Evolutionary conservation across 1,284 basidiomycete species (phyloP).

Genomic region (Cutaneotrichosporon cavernicola): DNA sequence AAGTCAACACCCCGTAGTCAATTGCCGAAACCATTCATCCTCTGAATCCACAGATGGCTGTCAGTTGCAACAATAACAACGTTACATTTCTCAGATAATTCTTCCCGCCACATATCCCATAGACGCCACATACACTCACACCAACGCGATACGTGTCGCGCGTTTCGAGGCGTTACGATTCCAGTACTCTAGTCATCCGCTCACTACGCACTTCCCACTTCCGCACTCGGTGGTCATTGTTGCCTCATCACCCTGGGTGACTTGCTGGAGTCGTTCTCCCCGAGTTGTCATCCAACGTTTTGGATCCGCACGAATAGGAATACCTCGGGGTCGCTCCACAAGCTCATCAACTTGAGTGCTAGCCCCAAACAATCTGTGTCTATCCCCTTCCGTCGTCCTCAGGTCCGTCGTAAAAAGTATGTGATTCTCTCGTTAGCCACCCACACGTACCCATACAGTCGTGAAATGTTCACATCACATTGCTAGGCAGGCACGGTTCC

Average conservation of each 20-base stretch:
- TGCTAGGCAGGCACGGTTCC: neutral
- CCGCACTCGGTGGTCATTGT: neutral
- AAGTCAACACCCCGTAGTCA: neutral
- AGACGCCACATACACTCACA: neutral
- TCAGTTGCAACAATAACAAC: neutral
- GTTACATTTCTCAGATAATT: neutral
- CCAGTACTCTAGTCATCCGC: neutral
- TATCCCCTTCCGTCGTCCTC: neutral
- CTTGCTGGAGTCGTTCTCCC: neutral
- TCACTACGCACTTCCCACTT: neutral
- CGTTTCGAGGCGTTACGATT: neutral
- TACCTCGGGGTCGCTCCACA: neutral
- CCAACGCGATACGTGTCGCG: neutral
- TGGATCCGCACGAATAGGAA: neutral
- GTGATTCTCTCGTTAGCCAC: neutral
- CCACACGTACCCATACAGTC: neutral
- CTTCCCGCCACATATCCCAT: neutral
- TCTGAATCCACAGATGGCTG: neutral
- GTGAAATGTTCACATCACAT: neutral
- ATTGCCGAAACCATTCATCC: neutral
- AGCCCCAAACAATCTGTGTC: neutral
- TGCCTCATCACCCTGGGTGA: neutral
- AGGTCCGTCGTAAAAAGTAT: neutral
- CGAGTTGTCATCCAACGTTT: neutral
- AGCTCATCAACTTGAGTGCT: neutral